Percentiles rank a stretch among this genome's conserved stretches.
Conservation (phyloP, 2,329 filamentous ascomycete species). For the Aspergillus carbonarius region DNA sequence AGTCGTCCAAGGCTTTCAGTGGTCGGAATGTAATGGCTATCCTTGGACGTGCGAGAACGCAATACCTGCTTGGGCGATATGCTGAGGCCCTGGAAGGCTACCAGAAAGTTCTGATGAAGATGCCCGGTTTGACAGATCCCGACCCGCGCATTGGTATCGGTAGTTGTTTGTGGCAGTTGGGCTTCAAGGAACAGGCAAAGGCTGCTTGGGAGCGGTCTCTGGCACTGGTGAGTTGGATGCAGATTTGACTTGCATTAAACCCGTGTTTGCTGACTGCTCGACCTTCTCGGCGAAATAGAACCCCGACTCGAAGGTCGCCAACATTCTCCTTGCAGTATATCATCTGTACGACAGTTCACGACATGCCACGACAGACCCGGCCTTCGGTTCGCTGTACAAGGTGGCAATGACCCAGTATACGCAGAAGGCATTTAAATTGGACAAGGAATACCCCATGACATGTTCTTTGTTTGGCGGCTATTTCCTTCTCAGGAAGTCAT, state of each 20-base stretch:
- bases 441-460: conserved; percentile 85
- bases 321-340: conserved; percentile 85
- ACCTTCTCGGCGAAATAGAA: conserved; percentile 42
- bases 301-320: conserved; percentile 82
- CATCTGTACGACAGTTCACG: conserved; percentile 84
- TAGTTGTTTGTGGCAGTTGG: conserved; percentile 95
- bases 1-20: conserved; percentile 80
- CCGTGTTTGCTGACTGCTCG: neutral
- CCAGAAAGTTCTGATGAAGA: conserved; percentile 80
- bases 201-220: conserved; percentile 84
- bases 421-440: conserved; percentile 87
- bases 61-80: conserved; percentile 84
- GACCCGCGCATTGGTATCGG: conserved; percentile 96
- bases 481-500: conserved; percentile 79
- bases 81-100: conserved; percentile 80
- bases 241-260: neutral
- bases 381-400: conserved; percentile 83
- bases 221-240: conserved; percentile 60
- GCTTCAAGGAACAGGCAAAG: conserved; percentile 89
- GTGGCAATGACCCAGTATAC: conserved; percentile 94
- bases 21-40: conserved; percentile 89
- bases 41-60: conserved; percentile 82
- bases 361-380: conserved; percentile 76
- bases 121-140: conserved; percentile 84
- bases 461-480: conserved; percentile 89